Base-by-base conservation (phyloP, 1,139 yeast genomes). In the Geotrichum cucujoidarum region DNA sequence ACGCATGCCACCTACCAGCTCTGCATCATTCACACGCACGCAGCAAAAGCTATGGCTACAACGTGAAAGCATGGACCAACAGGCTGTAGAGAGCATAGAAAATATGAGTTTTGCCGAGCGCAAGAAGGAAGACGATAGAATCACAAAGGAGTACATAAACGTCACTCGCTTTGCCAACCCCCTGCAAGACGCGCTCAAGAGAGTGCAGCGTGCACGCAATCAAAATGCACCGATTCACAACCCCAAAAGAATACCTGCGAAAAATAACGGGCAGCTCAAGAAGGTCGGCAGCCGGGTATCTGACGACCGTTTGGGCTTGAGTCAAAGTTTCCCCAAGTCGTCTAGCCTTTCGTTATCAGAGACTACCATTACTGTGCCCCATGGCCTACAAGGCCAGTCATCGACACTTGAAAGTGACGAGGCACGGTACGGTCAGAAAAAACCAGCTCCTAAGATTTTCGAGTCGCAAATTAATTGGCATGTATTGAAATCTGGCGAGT, bases 21-120 rank as follows among this genome's bases (percentile, higher is more conserved):
- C 46, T 13, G n/a, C 34, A 2, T 31, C 44, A 3, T 39, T 40
- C 21, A 81, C 88, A 0, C 73, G 95, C 64, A 85, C 95, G 0
- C 95, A 86, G 60, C 92, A 85, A 59, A 76, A 83, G 54, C 72
- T 86, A 44, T 85, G 95, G 95, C 68, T 86, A 33, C 95, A 85
- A 62, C 71, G 95, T 53, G 95, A 86, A 55, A 80, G 85, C 4
- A 70, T 81, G 39, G 39, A 43, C 14, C 48, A 40, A 13, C 36
- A 43, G 18, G 21, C 40, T 5, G 22, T 36, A n/a, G 45, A 48
- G 24, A 48, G 40, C 34, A 43, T 48, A 22, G 35, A 42, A 24
- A 17, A 31, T 29, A 47, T 55, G 25, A 49, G 55, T 13, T 40
- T 53, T 4, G 89, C 80, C 53, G 76, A 80, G 16, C 73, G 89